Percentiles rank a stretch among this genome's conserved stretches.
phyloP scores from a whole-genome alignment of 352 stramenopile species.

The Lagenidium sp. region DNA sequence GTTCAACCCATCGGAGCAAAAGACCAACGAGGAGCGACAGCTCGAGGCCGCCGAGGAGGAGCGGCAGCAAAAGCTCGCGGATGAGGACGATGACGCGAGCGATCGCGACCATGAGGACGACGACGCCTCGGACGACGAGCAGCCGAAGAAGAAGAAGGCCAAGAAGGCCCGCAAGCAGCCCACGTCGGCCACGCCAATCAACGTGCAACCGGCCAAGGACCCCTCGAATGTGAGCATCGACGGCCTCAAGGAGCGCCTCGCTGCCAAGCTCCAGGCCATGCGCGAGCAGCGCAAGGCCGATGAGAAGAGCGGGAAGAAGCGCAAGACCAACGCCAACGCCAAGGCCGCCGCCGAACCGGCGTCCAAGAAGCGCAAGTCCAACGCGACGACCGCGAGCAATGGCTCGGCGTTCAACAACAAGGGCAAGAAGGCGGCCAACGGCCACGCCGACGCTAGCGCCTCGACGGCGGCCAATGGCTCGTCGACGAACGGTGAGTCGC shows the following conservation, averaged over 20 bases:
- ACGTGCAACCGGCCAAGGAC: conserved; percentile 29
- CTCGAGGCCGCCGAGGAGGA: conserved; percentile 33
- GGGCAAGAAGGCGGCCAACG: conserved; percentile 22
- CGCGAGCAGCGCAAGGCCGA: conserved; percentile 65
- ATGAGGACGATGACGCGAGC: too few species aligned
- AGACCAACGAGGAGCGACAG: conserved; percentile 57
- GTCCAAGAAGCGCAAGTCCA: conserved; percentile 62
- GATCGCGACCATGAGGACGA: too few species aligned
- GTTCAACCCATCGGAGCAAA: conserved; percentile 49
- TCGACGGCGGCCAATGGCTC: not conserved
- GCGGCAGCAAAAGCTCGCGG: conserved; percentile 24
- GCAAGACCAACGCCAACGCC: conserved; percentile 14
- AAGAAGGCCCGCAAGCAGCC: too few species aligned
- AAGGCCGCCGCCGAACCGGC: conserved; percentile 18
- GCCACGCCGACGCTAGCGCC: not conserved
- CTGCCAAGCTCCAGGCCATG: conserved; percentile 60
- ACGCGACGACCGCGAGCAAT: conserved; percentile 16
- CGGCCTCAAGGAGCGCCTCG: conserved; percentile 53
- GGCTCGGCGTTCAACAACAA: conserved; percentile 29
- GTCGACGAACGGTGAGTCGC: conserved; percentile 1
- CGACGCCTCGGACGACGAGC: too few species aligned
- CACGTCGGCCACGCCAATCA: too few species aligned
- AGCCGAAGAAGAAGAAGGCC: too few species aligned
- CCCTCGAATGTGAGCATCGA: conserved; percentile 37
- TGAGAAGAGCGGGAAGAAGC: conserved; percentile 52